A percentile compares a stretch with the other conserved stretches of the same genome.
Evolutionary conservation across 176 grass and related monocot genomes (phyloP).

Genomic region (Carex kokanica): DNA sequence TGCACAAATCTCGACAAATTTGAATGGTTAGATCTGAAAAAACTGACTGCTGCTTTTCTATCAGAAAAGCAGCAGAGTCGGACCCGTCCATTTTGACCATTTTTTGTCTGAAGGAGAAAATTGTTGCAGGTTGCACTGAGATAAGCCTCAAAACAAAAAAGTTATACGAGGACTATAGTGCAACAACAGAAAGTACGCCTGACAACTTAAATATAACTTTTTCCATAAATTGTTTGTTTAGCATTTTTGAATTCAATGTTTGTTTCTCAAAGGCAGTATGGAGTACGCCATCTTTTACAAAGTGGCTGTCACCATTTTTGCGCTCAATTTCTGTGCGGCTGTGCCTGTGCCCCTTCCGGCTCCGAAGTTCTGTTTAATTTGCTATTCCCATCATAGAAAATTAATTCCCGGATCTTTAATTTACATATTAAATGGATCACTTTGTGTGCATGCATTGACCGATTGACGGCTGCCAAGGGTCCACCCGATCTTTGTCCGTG

Average conservation of each 20-base stretch:
- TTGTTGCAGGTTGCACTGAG: background rate
- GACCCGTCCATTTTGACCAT: no score
- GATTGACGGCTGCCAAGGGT: slow-evolving; percentile 5
- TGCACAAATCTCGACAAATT: no score
- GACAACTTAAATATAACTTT: background rate
- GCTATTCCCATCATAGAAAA: background rate
- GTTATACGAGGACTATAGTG: background rate
- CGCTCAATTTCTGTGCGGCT: background rate
- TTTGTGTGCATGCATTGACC: slow-evolving; percentile 10
- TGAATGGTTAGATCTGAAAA: no score
- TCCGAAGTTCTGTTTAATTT: background rate
- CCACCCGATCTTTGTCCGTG: slow-evolving; percentile 2
- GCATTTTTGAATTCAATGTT: slow-evolving; percentile 7
- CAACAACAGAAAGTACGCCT: background rate
- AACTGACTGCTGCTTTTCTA: no score
- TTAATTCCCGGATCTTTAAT: background rate
- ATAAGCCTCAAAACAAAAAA: background rate
- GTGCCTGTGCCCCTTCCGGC: no score
- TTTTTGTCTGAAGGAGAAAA: no score
- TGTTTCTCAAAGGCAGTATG: background rate
- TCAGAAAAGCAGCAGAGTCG: no score
- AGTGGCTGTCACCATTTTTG: background rate
- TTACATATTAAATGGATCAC: slow-evolving; percentile 6
- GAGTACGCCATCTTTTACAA: background rate
- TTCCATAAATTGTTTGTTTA: no score